A percentile compares a stretch with the other conserved stretches of the same genome.
Conservation (phyloP, 805 yeast species). For the Pichia kluyveri region DNA sequence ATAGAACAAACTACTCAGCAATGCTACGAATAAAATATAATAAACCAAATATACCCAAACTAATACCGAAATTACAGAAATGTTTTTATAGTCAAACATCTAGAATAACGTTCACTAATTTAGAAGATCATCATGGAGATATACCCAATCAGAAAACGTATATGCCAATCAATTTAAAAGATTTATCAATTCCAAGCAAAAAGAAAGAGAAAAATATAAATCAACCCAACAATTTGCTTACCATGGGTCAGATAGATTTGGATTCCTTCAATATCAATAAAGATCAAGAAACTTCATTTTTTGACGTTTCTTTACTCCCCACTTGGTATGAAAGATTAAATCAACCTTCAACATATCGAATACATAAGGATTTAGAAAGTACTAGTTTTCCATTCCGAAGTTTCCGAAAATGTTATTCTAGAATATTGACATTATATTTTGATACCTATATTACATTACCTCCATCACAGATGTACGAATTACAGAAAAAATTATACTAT, state of each 20-base stretch:
- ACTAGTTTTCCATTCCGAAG: constrained; percentile 2
- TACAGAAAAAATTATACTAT: neutral
- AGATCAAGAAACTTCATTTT: neutral
- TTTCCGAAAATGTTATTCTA: constrained; percentile 4
- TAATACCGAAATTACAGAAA: no score
- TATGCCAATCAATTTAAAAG: neutral
- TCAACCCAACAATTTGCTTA: neutral
- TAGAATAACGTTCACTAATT: neutral
- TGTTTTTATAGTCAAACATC: neutral
- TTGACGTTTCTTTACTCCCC: neutral
- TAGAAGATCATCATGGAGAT: neutral
- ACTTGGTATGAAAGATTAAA: constrained; percentile 7
- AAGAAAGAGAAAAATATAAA: neutral
- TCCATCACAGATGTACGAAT: neutral
- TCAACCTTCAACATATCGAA: constrained; percentile 3
- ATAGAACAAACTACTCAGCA: no score
- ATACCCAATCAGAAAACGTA: neutral
- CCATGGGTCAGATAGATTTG: neutral
- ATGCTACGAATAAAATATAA: no score
- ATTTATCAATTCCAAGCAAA: neutral
- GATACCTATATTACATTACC: constrained; percentile 2
- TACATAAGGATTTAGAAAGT: neutral
- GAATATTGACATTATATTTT: neutral
- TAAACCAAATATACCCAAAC: no score
- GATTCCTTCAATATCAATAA: neutral